Percentiles rank a stretch among this genome's conserved stretches.
phyloP scores from a whole-genome alignment of 371 early-diverging fungal genomes.

The Mucor indicus region DNA sequence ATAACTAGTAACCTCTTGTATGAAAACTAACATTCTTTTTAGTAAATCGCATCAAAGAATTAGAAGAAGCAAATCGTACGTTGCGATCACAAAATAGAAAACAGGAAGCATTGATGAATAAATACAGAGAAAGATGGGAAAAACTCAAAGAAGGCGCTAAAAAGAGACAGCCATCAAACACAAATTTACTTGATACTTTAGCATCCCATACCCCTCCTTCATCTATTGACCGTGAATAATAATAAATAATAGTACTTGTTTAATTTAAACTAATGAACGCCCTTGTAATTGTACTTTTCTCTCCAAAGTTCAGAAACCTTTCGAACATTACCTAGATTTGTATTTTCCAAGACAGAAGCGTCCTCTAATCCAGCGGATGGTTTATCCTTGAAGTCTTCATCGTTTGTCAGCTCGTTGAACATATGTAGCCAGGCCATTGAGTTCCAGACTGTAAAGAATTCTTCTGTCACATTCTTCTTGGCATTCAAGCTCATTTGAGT shows the following conservation, averaged over 20 bases:
- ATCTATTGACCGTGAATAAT: too few species aligned
- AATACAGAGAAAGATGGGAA: conserved; percentile 87
- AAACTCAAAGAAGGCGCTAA: conserved; percentile 86
- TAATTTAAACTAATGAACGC: too few species aligned
- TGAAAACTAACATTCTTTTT: not conserved
- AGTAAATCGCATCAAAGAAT: conserved; percentile 39
- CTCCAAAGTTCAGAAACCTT: conserved; percentile 38
- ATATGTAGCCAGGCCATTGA: conserved; percentile 66
- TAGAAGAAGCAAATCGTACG: conserved; percentile 56
- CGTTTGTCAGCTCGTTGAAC: conserved; percentile 50
- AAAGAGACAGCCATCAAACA: conserved; percentile 43
- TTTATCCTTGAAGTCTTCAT: conserved; percentile 20
- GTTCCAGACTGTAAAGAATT: conserved; percentile 72
- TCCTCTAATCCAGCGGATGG: conserved; percentile 9
- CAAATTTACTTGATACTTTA: too few species aligned
- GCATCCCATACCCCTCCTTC: too few species aligned
- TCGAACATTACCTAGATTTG: conserved; percentile 23
- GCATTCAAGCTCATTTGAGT: conserved; percentile 45
- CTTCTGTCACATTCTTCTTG: conserved; percentile 50
- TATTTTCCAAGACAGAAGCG: conserved; percentile 3
- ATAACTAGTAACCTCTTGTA: too few species aligned
- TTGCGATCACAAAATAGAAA: conserved; percentile 50
- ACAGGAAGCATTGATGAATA: conserved; percentile 57
- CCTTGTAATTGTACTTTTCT: conserved; percentile 29
- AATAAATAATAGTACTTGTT: too few species aligned